Conservation (phyloP, 441 rosid species). For the Erysimum pusillum region DNA sequence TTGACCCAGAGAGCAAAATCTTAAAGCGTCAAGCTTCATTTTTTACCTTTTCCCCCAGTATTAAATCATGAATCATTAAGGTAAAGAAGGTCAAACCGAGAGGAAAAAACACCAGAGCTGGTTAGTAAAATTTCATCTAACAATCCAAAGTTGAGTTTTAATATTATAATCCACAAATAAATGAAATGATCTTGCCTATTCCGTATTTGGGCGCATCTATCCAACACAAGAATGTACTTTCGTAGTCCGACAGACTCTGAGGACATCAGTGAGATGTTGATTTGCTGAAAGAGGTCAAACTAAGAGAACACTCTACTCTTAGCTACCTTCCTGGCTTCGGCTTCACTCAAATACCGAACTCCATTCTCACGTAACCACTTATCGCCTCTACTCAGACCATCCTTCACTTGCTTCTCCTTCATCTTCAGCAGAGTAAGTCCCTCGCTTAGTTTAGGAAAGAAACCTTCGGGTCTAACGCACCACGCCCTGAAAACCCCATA, state of each 20-base stretch:
- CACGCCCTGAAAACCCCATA: slow-evolving; percentile 79
- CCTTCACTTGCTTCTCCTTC: slow-evolving; percentile 65
- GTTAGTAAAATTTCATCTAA: slow-evolving; percentile 8
- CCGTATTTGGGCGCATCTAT: slow-evolving; percentile 5
- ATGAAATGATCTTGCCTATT: slow-evolving; percentile 38
- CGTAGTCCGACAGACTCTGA: neutral
- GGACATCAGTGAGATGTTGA: slow-evolving; percentile 13
- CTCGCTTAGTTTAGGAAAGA: slow-evolving; percentile 73
- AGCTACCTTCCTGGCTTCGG: slow-evolving; percentile 68
- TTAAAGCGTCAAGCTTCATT: neutral
- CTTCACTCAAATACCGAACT: slow-evolving; percentile 61
- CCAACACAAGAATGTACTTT: slow-evolving; percentile 31
- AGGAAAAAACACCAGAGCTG: neutral
- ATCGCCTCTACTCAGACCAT: slow-evolving; percentile 49
- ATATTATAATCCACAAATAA: slow-evolving; percentile 29
- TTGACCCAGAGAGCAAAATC: neutral
- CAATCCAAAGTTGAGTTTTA: neutral
- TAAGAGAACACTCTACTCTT: slow-evolving; percentile 61
- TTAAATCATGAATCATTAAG: neutral
- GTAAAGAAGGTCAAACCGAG: slow-evolving; percentile 15
- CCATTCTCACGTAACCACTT: slow-evolving; percentile 70
- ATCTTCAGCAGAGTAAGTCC: slow-evolving; percentile 71
- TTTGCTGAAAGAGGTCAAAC: slow-evolving; percentile 22
- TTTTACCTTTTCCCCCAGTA: neutral
- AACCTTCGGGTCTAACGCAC: slow-evolving; percentile 88